phyloP scores from a whole-genome alignment of 371 early-diverging fungal species.

The Sporodiniella umbellata region DNA sequence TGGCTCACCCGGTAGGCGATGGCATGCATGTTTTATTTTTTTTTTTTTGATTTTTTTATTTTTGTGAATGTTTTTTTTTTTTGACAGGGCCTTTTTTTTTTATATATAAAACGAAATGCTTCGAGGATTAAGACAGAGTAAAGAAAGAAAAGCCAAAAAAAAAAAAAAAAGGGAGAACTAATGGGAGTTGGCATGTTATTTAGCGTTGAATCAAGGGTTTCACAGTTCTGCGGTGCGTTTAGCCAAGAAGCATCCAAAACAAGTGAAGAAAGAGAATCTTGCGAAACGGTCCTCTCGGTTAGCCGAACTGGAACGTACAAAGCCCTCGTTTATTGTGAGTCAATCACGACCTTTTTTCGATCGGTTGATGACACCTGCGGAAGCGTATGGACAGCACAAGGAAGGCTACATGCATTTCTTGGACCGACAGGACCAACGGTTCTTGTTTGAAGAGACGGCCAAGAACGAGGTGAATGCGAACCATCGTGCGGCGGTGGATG shows the following conservation, averaged over 20 bases:
- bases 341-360: constrained; percentile 37
- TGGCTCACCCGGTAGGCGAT: too few relatives aligned
- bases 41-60: too few relatives aligned
- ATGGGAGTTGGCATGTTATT: too few relatives aligned
- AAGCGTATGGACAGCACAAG: constrained; percentile 22
- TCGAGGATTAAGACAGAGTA: too few relatives aligned
- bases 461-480: constrained; percentile 45
- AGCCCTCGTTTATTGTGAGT: constrained; percentile 45
- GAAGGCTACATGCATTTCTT: constrained; percentile 52
- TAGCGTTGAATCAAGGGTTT: constrained; percentile 30
- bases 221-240: constrained; percentile 33
- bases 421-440: constrained; percentile 42
- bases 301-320: constrained; percentile 42
- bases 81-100: too few relatives aligned
- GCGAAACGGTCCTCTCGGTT: constrained; percentile 38
- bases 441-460: constrained; percentile 61
- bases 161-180: too few relatives aligned
- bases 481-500: constrained; percentile 34
- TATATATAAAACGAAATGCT: too few relatives aligned
- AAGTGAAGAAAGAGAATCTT: constrained; percentile 50
- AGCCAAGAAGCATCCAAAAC: constrained; percentile 51
- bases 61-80: too few relatives aligned
- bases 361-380: constrained; percentile 41
- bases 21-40: too few relatives aligned
- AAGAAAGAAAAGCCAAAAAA: too few relatives aligned